A percentile compares a stretch with the other conserved stretches of the same genome.
Evolutionary conservation across 139 green algal genomes (phyloP).

Genomic region (Penium margaritaceum): DNA sequence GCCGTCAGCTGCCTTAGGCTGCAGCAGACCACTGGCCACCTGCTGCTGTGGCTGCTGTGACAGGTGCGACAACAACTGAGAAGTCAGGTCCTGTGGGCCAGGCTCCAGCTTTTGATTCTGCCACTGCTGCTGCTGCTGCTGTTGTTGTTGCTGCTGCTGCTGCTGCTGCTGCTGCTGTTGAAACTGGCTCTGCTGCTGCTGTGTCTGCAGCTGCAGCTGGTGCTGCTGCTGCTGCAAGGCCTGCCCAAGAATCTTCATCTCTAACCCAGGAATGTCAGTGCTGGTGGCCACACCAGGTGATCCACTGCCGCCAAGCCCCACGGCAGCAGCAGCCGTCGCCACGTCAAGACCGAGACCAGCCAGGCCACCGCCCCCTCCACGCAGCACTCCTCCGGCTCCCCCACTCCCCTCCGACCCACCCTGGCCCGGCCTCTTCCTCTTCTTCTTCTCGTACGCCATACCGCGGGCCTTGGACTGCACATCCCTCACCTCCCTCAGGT

Average conservation of each 20-base stretch:
- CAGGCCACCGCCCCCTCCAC: no score
- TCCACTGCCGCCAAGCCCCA: no score
- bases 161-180: slow-evolving; percentile 7
- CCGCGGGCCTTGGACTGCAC: slow-evolving; percentile 7
- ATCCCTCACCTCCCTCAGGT: slow-evolving; percentile 13
- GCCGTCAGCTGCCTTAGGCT: no score
- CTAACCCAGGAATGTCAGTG: not conserved
- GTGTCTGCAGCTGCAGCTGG: not conserved
- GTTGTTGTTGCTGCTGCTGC: not conserved
- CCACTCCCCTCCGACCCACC: no score
- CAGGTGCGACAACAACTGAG: not conserved
- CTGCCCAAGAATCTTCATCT: not conserved
- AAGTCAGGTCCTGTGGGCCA: no score
- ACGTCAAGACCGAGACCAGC: no score
- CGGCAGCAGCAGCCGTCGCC: no score
- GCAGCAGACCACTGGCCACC: not conserved
- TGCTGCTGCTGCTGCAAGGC: not conserved
- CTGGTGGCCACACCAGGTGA: not conserved
- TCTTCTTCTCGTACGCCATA: not conserved
- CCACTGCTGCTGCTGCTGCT: not conserved
- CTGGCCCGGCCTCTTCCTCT: no score
- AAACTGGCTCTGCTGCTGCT: not conserved
- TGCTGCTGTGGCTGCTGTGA: not conserved
- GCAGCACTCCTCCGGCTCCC: no score
- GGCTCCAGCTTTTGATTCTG: not conserved